Evolutionary conservation across 2,329 filamentous ascomycete species (phyloP), one percentile per base, ranked within the genome.

Genomic region (Calonectria pseudoturangicola): DNA sequence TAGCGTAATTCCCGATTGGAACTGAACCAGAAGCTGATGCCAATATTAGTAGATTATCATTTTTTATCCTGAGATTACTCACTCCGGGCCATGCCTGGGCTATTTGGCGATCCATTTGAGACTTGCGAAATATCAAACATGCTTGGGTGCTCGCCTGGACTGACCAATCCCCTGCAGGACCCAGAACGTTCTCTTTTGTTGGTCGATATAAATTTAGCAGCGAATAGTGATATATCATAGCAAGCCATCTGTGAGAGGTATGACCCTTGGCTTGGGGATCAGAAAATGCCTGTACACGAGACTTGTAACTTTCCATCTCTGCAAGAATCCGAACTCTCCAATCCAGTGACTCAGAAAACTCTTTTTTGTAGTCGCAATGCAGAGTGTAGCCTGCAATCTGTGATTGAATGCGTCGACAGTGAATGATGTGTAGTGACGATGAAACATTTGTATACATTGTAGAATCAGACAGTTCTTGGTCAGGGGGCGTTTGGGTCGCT

Each of bases 1-100:
- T 2, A 85, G 77, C 0, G 82, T 82, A 1, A 84, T 78, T 10
- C 83, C 83, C 4, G 79, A 83, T 70, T 83, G 81, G 67, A 84
- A 84, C 70, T 82, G 81, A 5, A 77, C 74, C 0, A 82, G 67
- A 0, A 81, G 73, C 75, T 77, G 21, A 28, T 2, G 10, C 13
- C 18, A 45, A 18, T 16, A 39, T 25, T 1, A 41, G 45, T 16
- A 64, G 41, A 21, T 8, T 4, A 21, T 41, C 12, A 41, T 41
- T 7, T 41, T 41, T 8, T 15, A 2, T 9, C 36, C 12, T 12
- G 39, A 0, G 8, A 6, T 7, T 2, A 76, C 69, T 73, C 36
- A 75, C 75, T 2, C 79, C 78, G 2, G 81, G 72, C 81, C 81
- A 81, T 6, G 77, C 73, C 63, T 79, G 75, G 4, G 76, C 75